phyloP scores from a whole-genome alignment of 2,329 filamentous ascomycete genomes.

The Plenodomus biglobosus region DNA sequence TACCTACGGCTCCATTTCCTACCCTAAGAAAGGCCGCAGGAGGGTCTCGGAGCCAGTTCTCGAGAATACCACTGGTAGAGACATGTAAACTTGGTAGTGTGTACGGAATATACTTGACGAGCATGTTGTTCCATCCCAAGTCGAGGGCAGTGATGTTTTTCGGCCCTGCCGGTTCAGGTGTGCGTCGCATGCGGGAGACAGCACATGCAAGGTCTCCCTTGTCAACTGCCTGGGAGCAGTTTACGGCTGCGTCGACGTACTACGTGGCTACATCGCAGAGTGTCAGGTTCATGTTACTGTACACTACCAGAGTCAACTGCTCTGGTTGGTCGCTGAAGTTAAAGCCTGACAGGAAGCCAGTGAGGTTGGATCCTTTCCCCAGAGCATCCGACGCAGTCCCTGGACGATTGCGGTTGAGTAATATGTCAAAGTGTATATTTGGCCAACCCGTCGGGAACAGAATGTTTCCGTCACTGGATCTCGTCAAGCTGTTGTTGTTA shows the following conservation, averaged over 20 bases:
- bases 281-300: background rate
- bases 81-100: background rate
- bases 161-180: background rate
- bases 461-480: background rate
- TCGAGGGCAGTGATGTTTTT: background rate
- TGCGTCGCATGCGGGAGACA: background rate
- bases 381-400: background rate
- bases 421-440: background rate
- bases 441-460: background rate
- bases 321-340: background rate
- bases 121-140: background rate
- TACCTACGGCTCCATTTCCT: background rate
- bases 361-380: too few relatives aligned
- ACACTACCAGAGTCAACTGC: background rate
- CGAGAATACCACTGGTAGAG: background rate
- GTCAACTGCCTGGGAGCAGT: background rate
- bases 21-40: background rate
- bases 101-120: background rate
- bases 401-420: background rate
- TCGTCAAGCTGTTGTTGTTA: background rate
- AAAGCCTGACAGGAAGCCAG: background rate
- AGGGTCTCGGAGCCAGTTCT: slow-evolving; percentile 3
- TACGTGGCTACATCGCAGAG: background rate
- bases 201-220: background rate
- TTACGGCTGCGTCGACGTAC: background rate